Base-by-base conservation (phyloP, 2,329 filamentous ascomycete species). In the Teratosphaeria nubilosa region DNA sequence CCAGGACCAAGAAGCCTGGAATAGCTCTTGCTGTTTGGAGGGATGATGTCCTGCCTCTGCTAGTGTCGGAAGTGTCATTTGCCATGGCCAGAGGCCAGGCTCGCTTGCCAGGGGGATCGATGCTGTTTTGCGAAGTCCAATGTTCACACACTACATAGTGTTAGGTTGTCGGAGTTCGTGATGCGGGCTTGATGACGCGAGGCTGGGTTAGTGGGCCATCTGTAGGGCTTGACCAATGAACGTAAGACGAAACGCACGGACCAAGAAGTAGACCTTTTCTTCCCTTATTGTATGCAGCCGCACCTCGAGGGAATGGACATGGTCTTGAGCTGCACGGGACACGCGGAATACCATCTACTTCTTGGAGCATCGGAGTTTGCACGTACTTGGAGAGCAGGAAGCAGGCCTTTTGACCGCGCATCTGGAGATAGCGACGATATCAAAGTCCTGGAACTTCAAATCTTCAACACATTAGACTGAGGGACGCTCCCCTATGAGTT, bases 21-120 rank as follows among this genome's bases (percentile, higher is more conserved):
- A 70, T 66, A 45, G 64, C 63, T 53, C 63, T 62, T 13, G 68
- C 66, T n/a, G 64, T 64, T 22, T 56, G 60, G 25, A 69, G 58
- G 25, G 67, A 65, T 45, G 37, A 27, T 16, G 30, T 22, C 32
- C 22, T 20, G 53, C 53, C 53, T 22, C 41, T 48, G n/a, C 16
- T 13, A 5, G 41, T 24, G n/a, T 48, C 41, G 1, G n/a, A 20
- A 2, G 2, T 10, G 20, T 48, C 20, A 20, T 48, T 48, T 5
- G 41, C 41, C 41, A 48, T 48, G 41, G 41, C 41, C 41, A 20
- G 20, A 48, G 41, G 41, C 41, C 41, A 48, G 41, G 41, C 41
- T 20, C 41, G 20, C 3, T 48, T 20, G n/a, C 41, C 3, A 4
- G 16, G 7, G 20, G n/a, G 22, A 48, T 48, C 41, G 20, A 48